These are phyloP conservation scores for Yamadazyma diddensiae DNA, from an alignment of 1,139 yeast genomes.

Conservation along the genomic window DNA sequence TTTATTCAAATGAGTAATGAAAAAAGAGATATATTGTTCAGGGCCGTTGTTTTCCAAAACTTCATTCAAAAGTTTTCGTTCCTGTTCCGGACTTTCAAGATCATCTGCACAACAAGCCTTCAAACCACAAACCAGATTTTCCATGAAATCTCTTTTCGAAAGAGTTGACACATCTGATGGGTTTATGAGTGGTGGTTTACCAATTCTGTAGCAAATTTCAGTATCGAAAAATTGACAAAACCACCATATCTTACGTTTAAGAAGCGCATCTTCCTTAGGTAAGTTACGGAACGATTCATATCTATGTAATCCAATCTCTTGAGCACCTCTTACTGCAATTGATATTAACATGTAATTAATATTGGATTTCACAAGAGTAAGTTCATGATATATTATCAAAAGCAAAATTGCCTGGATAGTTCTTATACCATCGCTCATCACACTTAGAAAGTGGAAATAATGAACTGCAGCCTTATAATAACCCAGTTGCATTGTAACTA, in stretches of 20 bases:
- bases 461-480: constrained; percentile 38
- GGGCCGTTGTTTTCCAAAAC: constrained; percentile 10
- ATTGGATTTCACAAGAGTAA: constrained; percentile 40
- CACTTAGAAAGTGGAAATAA: constrained; percentile 46
- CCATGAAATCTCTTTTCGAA: constrained; percentile 9
- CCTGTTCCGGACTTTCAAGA: constrained; percentile 3
- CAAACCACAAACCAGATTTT: not conserved
- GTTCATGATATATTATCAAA: constrained; percentile 44
- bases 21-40: constrained; percentile 8
- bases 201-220: constrained; percentile 52
- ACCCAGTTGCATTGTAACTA: constrained; percentile 22
- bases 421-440: constrained; percentile 49
- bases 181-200: constrained; percentile 58
- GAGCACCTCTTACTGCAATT: constrained; percentile 58
- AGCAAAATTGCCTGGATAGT: constrained; percentile 50
- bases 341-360: constrained; percentile 44
- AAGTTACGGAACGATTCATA: constrained; percentile 45
- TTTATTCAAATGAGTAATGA: constrained; percentile 18
- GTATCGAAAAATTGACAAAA: constrained; percentile 52
- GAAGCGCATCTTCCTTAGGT: constrained; percentile 31
- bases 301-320: constrained; percentile 65
- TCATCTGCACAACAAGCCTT: not conserved
- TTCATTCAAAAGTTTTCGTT: constrained; percentile 9
- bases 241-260: constrained; percentile 54
- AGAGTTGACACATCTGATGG: constrained; percentile 45